Conservation (phyloP, 2,329 filamentous ascomycete species). For the Phialophora chinensis region DNA sequence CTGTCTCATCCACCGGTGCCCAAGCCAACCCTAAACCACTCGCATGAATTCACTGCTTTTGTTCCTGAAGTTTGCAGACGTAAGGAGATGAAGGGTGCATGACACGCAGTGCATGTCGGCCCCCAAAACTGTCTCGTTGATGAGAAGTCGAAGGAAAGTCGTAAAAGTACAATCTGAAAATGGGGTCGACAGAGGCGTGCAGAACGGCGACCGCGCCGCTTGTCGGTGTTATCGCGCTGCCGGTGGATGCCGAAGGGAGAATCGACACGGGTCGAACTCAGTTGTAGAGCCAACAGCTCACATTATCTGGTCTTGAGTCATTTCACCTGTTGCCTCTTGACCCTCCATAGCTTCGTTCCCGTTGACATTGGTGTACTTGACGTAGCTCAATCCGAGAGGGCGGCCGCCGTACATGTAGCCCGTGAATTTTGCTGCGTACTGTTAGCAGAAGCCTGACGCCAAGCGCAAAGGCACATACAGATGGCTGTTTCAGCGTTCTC, state of each 20-base stretch:
- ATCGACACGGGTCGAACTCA: background rate
- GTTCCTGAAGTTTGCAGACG: slow-evolving; percentile 1
- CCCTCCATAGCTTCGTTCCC: slow-evolving; percentile 79
- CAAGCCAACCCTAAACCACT: slow-evolving; percentile 11
- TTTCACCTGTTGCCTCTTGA: slow-evolving; percentile 68
- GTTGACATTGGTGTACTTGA: slow-evolving; percentile 82
- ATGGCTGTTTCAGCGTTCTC: slow-evolving; percentile 93
- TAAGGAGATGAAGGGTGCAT: background rate
- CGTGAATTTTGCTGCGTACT: slow-evolving; percentile 78
- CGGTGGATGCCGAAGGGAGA: background rate
- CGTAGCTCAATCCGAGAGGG: slow-evolving; percentile 88
- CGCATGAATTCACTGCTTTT: slow-evolving; percentile 20
- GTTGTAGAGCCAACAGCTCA: slow-evolving; percentile 47
- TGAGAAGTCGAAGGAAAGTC: slow-evolving; percentile 16
- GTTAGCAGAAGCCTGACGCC: slow-evolving; percentile 12
- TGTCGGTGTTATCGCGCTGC: background rate
- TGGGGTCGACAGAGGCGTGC: background rate
- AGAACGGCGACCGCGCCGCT: background rate
- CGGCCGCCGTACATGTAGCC: slow-evolving; percentile 97
- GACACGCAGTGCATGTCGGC: background rate
- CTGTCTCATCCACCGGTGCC: background rate
- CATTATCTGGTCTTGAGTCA: slow-evolving; percentile 99
- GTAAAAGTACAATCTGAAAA: slow-evolving; percentile 21
- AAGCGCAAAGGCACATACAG: slow-evolving; percentile 48
- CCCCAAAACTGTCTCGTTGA: slow-evolving; percentile 6